Base-by-base conservation (phyloP, 106 monocot genomes). In the Dendrobium nobile region DNA sequence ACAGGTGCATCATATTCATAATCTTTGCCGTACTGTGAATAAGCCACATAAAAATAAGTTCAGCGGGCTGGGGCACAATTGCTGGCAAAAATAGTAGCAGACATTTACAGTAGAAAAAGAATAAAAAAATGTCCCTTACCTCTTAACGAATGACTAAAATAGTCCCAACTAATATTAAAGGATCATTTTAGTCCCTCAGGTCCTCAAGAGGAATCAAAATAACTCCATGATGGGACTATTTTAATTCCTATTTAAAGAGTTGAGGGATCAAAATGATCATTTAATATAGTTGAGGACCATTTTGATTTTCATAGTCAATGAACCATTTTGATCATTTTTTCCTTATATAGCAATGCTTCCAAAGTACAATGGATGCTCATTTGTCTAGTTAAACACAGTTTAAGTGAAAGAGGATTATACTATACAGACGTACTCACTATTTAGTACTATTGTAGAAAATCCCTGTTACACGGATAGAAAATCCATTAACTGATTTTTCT, bases 1-100 rank as follows among this genome's bases (percentile, higher is more conserved):
- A 98, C 92, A 41, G 96, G 96, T 79, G 96, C 96, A 82, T 96
- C 88, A 86, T 90, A 96, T 77, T 96, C 96, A 78, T 96, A 96
- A 65, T 96, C 96, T 77, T 96, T 96, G 4, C 96, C 96, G 85
- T 96, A 96, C 96, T 96, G 85, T n/a, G 77, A 86, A 37, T 44
- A 37, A 54, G 54, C 44, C 20, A 72, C 22, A 47, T 11, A 78
- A 43, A 84, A 0, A 27, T 48, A 54, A 27, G 27, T 47, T 72
- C 19, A 70, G 13, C 15, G 16, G 19, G 13, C 73, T 45, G 0
- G 16, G 10, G 33, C 54, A 40, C 58, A 28, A 54, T 22, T 59
- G 33, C 33, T 56, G 18, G 61, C 26, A 26, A 65, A 65, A 70
- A 37, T 70, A 70, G 11, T 68, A 10, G 4, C 10, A 40, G 70